A percentile compares a stretch with the other conserved stretches of the same genome.
Evolutionary conservation across 495 filamentous ascomycete genomes (phyloP).

Genomic region (Parathielavia hyrcaniae): DNA sequence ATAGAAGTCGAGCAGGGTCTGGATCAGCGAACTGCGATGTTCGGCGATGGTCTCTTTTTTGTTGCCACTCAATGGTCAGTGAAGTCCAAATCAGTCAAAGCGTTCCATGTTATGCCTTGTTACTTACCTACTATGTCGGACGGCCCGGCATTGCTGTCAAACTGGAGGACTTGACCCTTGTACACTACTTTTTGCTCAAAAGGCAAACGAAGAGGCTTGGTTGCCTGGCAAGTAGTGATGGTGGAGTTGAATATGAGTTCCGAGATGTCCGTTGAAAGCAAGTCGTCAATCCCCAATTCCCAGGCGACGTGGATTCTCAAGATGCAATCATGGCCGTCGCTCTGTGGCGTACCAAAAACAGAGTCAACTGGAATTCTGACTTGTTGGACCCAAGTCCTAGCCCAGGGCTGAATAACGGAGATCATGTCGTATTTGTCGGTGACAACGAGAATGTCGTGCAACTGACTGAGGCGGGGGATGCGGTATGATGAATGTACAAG

Average conservation of each 20-base stretch:
- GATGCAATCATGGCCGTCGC: background rate
- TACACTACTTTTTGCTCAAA: too few species aligned
- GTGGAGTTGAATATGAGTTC: background rate
- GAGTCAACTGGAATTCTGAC: background rate
- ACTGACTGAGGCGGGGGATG: constrained; percentile 14
- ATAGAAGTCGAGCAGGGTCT: background rate
- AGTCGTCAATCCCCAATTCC: background rate
- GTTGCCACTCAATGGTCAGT: background rate
- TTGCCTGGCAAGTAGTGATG: too few species aligned
- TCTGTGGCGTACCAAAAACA: too few species aligned
- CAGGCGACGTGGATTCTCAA: background rate
- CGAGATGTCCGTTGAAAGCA: background rate
- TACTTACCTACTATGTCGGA: background rate
- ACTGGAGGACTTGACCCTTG: background rate
- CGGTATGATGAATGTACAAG: too few species aligned
- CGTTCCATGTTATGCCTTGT: background rate
- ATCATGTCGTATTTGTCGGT: constrained; percentile 31
- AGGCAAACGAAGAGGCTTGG: too few species aligned
- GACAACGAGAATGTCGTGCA: constrained; percentile 26
- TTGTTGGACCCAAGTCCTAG: constrained; percentile 15
- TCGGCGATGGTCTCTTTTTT: background rate
- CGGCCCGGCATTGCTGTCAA: background rate
- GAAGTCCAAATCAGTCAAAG: background rate
- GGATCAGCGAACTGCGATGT: background rate
- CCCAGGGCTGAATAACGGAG: constrained; percentile 24